phyloP scores from a whole-genome alignment of 2,329 filamentous ascomycete species.

The Hypocreales sp. region DNA sequence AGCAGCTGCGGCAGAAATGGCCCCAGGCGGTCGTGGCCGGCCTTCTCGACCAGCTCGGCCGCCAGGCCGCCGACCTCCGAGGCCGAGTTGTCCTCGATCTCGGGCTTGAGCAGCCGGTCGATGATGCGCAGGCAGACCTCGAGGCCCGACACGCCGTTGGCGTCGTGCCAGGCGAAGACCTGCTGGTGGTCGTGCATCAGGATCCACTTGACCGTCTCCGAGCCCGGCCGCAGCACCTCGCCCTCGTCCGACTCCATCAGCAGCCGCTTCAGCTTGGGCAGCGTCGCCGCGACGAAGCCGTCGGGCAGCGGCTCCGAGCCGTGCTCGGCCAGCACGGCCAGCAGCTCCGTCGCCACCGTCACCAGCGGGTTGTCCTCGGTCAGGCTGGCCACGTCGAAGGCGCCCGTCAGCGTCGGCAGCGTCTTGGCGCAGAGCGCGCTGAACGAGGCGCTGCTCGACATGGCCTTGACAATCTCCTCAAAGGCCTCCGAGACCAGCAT shows the following conservation, averaged over 20 bases:
- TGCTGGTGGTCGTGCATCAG: constrained; percentile 81
- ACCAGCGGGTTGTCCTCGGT: constrained; percentile 76
- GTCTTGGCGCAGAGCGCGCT: constrained; percentile 70
- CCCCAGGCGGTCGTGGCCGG: constrained; percentile 77
- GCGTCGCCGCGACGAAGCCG: constrained; percentile 69
- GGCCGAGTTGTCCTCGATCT: constrained; percentile 82
- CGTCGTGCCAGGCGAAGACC: constrained; percentile 74
- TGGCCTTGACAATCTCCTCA: constrained; percentile 63
- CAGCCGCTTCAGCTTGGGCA: constrained; percentile 75
- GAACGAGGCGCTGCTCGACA: constrained; percentile 56
- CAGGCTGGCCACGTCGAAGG: constrained; percentile 75
- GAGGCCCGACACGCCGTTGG: constrained; percentile 63
- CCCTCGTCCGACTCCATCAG: constrained; percentile 76
- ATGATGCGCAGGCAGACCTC: constrained; percentile 86
- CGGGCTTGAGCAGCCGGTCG: constrained; percentile 69
- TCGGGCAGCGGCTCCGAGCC: constrained; percentile 72
- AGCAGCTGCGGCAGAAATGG: constrained; percentile 82
- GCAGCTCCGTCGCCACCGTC: constrained; percentile 73
- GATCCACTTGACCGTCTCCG: constrained; percentile 76
- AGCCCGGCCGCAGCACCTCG: constrained; percentile 74
- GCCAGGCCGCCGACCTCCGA: constrained; percentile 93
- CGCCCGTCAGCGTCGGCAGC: constrained; percentile 71
- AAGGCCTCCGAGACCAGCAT: constrained; percentile 82
- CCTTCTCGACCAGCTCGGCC: constrained; percentile 89
- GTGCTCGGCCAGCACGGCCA: constrained; percentile 67